These are phyloP conservation scores for Saturnispora diversa DNA, from an alignment of 805 yeast species.

Conservation along the genomic window DNA sequence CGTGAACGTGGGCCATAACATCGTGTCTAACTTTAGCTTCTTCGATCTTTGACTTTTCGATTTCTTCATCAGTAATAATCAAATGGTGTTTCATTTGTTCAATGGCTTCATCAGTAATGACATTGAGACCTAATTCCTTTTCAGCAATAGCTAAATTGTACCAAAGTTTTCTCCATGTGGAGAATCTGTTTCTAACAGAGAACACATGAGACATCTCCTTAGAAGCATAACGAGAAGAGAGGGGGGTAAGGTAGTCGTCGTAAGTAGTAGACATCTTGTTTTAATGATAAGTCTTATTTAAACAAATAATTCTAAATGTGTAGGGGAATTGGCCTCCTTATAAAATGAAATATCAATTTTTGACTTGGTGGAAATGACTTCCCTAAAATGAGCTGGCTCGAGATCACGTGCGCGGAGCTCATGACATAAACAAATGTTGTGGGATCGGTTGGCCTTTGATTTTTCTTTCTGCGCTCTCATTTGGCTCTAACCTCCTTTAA, in stretches of 20 bases:
- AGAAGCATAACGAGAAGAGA: slow-evolving; percentile 95
- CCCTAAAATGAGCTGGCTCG: no score
- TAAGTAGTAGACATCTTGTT: slow-evolving; percentile 21
- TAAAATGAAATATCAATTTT: no score
- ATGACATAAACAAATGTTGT: no score
- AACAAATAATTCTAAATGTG: background rate
- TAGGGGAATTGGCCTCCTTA: no score
- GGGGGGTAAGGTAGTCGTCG: slow-evolving; percentile 85
- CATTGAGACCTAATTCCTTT: slow-evolving; percentile 75
- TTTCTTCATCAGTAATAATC: slow-evolving; percentile 85
- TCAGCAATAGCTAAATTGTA: slow-evolving; percentile 92
- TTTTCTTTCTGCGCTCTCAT: no score
- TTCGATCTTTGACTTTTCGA: slow-evolving; percentile 79
- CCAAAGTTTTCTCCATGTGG: slow-evolving; percentile 99
- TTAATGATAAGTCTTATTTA: background rate
- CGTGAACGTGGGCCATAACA: slow-evolving; percentile 98
- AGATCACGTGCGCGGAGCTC: no score
- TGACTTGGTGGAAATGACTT: no score
- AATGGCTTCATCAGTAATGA: slow-evolving; percentile 86
- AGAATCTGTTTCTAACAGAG: slow-evolving; percentile 87
- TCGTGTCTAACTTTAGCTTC: slow-evolving; percentile 98
- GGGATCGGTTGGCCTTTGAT: no score
- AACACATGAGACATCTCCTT: slow-evolving; percentile 93
- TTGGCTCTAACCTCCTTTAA: background rate
- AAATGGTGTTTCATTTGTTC: slow-evolving; percentile 74